A percentile compares a stretch with the other conserved stretches of the same genome.
Evolutionary conservation across 306 rosid species (phyloP).

Genomic region (Cucumis sativus): Cucumber_9930_V3 NC_026657.2:32408001-32408500

Average conservation of each 20-base stretch:
- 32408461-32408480: neutral
- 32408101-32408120: no score
- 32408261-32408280: neutral
- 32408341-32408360: conserved; percentile 87
- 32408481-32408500: neutral
- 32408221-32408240: no score
- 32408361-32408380: conserved; percentile 85
- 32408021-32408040: no score
- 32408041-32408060: no score
- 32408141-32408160: no score
- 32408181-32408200: no score
- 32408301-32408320: conserved; percentile 27
- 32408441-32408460: neutral
- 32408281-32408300: neutral
- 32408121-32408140: no score
- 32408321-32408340: conserved; percentile 69
- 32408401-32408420: conserved; percentile 78
- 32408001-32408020: no score
- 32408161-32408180: no score
- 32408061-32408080: no score
- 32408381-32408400: conserved; percentile 41
- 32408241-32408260: neutral
- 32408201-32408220: no score
- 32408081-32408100: no score
- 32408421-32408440: neutral